Base-by-base conservation (phyloP, 805 yeast species). In the Groenewaldozyma salmanticensis region DNA sequence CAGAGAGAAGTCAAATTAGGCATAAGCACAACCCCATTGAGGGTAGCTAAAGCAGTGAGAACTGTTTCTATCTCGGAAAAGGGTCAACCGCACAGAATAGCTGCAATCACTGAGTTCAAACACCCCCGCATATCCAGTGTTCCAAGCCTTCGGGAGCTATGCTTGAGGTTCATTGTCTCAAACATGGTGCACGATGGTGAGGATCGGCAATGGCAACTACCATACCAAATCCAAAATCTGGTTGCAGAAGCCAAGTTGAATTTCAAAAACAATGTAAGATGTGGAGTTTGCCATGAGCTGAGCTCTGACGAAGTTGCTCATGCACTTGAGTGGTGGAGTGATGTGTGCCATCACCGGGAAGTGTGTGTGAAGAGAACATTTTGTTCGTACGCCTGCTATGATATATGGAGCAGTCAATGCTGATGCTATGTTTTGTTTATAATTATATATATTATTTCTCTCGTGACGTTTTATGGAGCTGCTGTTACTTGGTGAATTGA, bases 251-350 rank as follows among this genome's bases (percentile, higher is more conserved):
- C 61, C 3, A 37, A 40, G n/a, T 38, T 34, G 5, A 48, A 48
- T 24, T 42, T 39, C 5, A 35, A 31, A 17, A 31, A 39, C 20
- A 42, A 42, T 5, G 45, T 47, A n/a, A 22, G 43, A 7, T 60
- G 65, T 33, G 61, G 62, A 9, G 45, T 52, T n/a, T 60, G 65
- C 27, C 37, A 44, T 1, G n/a, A 31, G n/a, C 43, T 38, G 18
- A 46, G 56, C 44, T 47, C 55, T 13, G 38, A 46, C 15, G 58
- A 53, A 3, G 45, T 50, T 4, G 61, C 55, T 21, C 44, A 49
- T 35, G 55, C 46, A 6, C 37, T 43, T 33, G 65, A 60, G 37
- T 60, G 62, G 61, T 60, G 65, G 64, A 44, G 53, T 27, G 48
- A 42, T 3, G 31, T 47, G 17, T 31, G 31, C n/a, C 42, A 38